Conservation (phyloP, 2,329 filamentous ascomycete genomes). For the Cryphonectria japonica region DNA sequence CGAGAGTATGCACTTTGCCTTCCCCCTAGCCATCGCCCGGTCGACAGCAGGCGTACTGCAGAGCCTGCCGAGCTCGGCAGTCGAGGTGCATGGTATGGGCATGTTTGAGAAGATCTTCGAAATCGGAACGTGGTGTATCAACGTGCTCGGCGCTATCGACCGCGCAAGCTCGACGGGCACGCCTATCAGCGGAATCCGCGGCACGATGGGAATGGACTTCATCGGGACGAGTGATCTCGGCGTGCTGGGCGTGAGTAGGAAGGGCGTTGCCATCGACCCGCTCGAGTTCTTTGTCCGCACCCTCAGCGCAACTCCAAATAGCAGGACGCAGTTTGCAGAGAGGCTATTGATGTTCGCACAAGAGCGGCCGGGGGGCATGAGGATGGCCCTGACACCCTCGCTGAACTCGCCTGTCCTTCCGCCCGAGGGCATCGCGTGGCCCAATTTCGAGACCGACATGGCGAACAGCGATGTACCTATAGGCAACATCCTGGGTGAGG, state of each 20-base stretch:
- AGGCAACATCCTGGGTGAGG: constrained; percentile 24
- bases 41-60: constrained; percentile 54
- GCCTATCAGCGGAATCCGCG: constrained; percentile 28
- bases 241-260: constrained; percentile 38
- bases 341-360: constrained; percentile 46
- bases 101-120: constrained; percentile 57
- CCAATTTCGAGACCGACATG: background rate
- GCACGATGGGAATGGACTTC: constrained; percentile 38
- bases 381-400: constrained; percentile 40
- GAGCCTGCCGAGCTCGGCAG: constrained; percentile 44
- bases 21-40: constrained; percentile 64
- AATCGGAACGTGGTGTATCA: constrained; percentile 50
- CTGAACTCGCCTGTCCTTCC: constrained; percentile 32
- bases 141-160: constrained; percentile 46
- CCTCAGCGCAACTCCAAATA: constrained; percentile 49
- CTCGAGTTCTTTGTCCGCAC: constrained; percentile 50
- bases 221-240: constrained; percentile 39
- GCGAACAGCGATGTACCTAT: constrained; percentile 9
- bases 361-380: constrained; percentile 44
- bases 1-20: constrained; percentile 63
- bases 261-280: constrained; percentile 43
- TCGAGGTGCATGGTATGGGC: constrained; percentile 54
- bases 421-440: constrained; percentile 23
- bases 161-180: constrained; percentile 34
- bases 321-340: constrained; percentile 48